Conservation (phyloP, 495 filamentous ascomycete genomes). For the Cercophora samala region DNA sequence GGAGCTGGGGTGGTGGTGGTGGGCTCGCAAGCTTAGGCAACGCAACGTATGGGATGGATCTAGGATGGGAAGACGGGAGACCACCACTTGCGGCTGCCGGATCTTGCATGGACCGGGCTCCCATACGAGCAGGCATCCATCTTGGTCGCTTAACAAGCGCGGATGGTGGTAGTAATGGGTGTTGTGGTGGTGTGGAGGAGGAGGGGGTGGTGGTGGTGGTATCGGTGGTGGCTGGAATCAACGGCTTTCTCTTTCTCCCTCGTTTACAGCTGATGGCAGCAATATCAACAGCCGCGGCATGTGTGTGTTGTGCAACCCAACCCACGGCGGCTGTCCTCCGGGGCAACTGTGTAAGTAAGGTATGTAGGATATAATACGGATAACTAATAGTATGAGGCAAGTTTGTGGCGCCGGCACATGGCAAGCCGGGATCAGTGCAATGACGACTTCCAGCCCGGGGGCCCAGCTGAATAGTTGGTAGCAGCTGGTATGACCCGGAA, state of each 20-base stretch:
- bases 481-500: slow-evolving; percentile 13
- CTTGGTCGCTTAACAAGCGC: slow-evolving; percentile 3
- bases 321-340: not conserved
- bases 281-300: slow-evolving; percentile 1
- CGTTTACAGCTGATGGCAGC: too few species aligned
- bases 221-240: slow-evolving; percentile 3
- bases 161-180: slow-evolving; percentile 1
- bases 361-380: not conserved
- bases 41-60: not conserved
- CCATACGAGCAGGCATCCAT: slow-evolving; percentile 20
- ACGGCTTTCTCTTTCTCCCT: not conserved
- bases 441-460: slow-evolving; percentile 10
- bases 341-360: not conserved
- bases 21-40: slow-evolving; percentile 15
- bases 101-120: slow-evolving; percentile 14
- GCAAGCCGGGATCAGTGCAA: slow-evolving; percentile 3
- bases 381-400: slow-evolving; percentile 10
- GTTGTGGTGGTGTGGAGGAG: not conserved
- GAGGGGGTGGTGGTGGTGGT: not conserved
- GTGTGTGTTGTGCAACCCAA: not conserved
- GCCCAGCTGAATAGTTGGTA: slow-evolving; percentile 20
- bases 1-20: slow-evolving; percentile 1
- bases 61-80: slow-evolving; percentile 6
- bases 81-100: not conserved
- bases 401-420: slow-evolving; percentile 13